Base-by-base conservation (phyloP, 2,329 filamentous ascomycete genomes). In the Orbilia quercus region DNA sequence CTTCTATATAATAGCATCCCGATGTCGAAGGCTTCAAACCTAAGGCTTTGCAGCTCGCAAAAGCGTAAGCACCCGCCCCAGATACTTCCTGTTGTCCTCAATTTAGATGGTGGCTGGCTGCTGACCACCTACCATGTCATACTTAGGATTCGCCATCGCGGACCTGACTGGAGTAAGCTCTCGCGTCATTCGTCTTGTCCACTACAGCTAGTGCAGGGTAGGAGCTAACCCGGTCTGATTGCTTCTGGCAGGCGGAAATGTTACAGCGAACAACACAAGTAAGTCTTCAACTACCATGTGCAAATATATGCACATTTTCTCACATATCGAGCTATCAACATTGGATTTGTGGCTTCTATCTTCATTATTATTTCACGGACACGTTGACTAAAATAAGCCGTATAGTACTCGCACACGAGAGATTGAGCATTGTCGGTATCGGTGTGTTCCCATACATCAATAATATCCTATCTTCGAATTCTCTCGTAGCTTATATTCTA, bases 11-110 rank as follows among this genome's bases (percentile, higher is more conserved):
- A 47, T 23, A 77, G 70, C 93, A 98, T 81, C 93, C 94, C 76
- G 91, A 97, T 87, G 92, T 97, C 79, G 89, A 91, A 80, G 93
- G 92, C 80, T 98, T 98, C 86, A 97, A 97, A 88, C 90, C 94
- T 57, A 94, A 90, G 75, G 94, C 94, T 80, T 86, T 98, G 82
- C 90, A 90, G 83, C 90, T 98, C 84, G 89, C 92, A 77, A 97
- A 97, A 86, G 90, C 91, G 92, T 96, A 87, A 82, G 91, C 87
- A 53, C 60, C 22, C 38, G n/a, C 50, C 14, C 55, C 38, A 31
- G 22, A 54, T 63, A 48, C 51, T 25, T 60, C 22, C 38, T 51
- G 5, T 25, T 47, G 50, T 47, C 44, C 62, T 23, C 40, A 57
- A 25, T 23, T 64, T 47, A 73, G 75, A 79, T 79, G 80, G 78